These are phyloP conservation scores for Colletotrichum acutatum DNA, from an alignment of 2,329 filamentous ascomycete genomes.

Conservation along the genomic window DNA sequence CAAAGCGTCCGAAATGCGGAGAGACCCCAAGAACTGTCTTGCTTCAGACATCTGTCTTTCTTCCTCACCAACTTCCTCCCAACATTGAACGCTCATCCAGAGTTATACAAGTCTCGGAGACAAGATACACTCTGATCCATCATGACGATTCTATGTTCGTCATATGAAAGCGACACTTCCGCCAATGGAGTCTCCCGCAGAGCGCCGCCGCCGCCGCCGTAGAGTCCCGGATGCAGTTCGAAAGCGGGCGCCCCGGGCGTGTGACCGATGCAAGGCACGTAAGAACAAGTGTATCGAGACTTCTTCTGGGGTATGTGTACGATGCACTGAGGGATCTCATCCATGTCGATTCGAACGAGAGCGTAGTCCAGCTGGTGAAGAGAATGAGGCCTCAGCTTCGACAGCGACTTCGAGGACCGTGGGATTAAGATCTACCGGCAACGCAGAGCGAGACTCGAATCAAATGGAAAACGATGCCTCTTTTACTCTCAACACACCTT, in stretches of 20 bases:
- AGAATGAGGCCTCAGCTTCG: neutral
- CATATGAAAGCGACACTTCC: neutral
- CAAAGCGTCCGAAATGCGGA: neutral
- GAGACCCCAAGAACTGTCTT: neutral
- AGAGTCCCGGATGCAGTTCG: slow-evolving; percentile 47
- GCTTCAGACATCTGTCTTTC: neutral
- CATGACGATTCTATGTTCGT: neutral
- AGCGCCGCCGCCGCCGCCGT: slow-evolving; percentile 36
- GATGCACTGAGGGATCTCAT: slow-evolving; percentile 41
- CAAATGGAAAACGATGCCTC: neutral
- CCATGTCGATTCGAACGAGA: slow-evolving; percentile 38
- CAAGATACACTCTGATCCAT: neutral
- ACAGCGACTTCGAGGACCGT: neutral
- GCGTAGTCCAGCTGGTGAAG: neutral
- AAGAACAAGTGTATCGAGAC: slow-evolving; percentile 49
- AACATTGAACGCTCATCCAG: too few relatives aligned
- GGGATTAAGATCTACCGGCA: neutral
- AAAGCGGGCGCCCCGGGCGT: slow-evolving; percentile 47
- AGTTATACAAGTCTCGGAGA: neutral
- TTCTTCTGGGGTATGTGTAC: slow-evolving; percentile 40
- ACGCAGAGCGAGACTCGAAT: neutral
- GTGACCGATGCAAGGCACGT: slow-evolving; percentile 47
- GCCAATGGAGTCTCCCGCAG: slow-evolving; percentile 21
- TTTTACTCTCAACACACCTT: neutral
- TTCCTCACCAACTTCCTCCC: neutral